Conservation (phyloP, 306 rosid species). For the Phaseolus lunatus region DNA sequence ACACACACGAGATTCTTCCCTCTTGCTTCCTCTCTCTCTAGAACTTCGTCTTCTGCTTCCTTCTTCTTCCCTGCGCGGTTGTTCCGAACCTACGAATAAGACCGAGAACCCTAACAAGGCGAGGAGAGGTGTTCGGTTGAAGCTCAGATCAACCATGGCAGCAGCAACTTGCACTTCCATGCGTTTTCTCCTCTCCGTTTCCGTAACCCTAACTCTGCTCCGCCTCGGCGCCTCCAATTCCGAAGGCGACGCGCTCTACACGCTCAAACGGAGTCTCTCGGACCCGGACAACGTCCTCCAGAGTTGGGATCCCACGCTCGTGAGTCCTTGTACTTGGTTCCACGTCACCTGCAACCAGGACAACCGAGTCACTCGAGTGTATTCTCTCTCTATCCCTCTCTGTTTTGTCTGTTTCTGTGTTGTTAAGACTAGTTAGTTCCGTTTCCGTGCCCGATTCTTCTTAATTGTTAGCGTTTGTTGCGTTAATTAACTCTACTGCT, state of each 20-base stretch:
- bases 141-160: constrained; percentile 38
- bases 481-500: neutral
- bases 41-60: neutral
- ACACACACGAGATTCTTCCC: neutral
- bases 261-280: constrained; percentile 75
- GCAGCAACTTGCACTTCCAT: constrained; percentile 29
- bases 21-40: constrained; percentile 4
- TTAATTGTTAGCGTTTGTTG: neutral
- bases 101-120: constrained; percentile 46
- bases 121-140: neutral
- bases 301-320: constrained; percentile 99
- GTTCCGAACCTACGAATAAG: neutral
- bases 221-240: constrained; percentile 61
- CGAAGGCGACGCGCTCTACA: constrained; percentile 91
- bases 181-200: constrained; percentile 38
- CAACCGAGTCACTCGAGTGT: constrained; percentile 93
- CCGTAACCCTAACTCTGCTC: constrained; percentile 51
- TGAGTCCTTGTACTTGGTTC: constrained; percentile 97
- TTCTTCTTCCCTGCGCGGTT: neutral
- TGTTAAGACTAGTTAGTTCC: neutral
- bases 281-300: constrained; percentile 91
- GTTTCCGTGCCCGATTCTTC: neutral
- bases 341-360: constrained; percentile 96
- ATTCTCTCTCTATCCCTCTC: constrained; percentile 25
- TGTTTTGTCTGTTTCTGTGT: neutral